Evolutionary conservation across 169 alveolate species (phyloP), one percentile per base, ranked within the genome.

Genomic region (Cryptosporidium muris): DNA sequence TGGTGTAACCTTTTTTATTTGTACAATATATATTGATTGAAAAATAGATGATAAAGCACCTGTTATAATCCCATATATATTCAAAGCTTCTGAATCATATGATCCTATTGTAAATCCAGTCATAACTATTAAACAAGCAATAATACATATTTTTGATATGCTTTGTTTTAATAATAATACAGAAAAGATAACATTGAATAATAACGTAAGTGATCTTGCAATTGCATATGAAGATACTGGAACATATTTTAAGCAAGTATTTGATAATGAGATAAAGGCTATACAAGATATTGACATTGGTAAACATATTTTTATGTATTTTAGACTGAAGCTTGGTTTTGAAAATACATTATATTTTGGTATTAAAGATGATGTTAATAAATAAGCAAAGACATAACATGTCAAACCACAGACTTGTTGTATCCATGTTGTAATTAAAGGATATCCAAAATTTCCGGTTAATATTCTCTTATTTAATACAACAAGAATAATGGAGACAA

Each of bases 181-280:
- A 2, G 82, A 52, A 14, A 74, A 60, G 11, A 74, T 38, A 1
- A 74, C 60, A 74, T 74, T 74, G 16, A 74, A 74, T 40, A 74
- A 60, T 56, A 74, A 43, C 6, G 82, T 74, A 34, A 60, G 58
- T 6, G 82, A 74, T 42, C 82, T 74, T 54, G 82, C 25, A 12
- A 74, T 45, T 58, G 82, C 66, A 56, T 74, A 74, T 42, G 82
- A 74, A 11, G 82, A 53, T 48, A 74, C 48, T 43, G 82, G 82
- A 14, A 74, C 68, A 48, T 74, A 74, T 42, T 74, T 74, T 40
- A 74, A 48, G 48, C 82, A 74, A 1, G 14, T 4, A 34, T 74
- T 74, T 7, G 82, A 74, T 8, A 74, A 58, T 8, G 58, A 25
- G 16, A 74, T 74, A 36, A 56, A 74, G 12, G 43, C 7, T 38